These are phyloP conservation scores for Calonectria honghensis DNA, from an alignment of 2,329 filamentous ascomycete genomes.

Conservation along the genomic window DNA sequence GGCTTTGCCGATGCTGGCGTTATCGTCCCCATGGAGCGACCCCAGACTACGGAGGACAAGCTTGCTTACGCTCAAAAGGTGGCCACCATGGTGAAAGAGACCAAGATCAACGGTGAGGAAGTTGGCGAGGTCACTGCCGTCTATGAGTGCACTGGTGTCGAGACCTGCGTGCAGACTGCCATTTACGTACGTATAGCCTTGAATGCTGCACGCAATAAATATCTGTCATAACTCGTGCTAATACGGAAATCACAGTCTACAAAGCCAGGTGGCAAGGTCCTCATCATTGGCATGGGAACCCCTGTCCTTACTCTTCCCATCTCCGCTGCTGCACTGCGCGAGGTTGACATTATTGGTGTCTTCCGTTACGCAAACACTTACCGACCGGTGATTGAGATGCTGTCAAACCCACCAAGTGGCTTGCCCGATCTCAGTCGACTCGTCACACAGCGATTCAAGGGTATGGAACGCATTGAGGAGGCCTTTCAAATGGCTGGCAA, in stretches of 20 bases:
- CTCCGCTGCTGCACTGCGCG: conserved; percentile 79
- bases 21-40: conserved; percentile 69
- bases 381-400: conserved; percentile 70
- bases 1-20: conserved; percentile 73
- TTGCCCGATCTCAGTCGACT: conserved; percentile 80
- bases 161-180: conserved; percentile 83
- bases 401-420: conserved; percentile 67
- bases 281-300: conserved; percentile 84
- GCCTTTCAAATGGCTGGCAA: conserved; percentile 84
- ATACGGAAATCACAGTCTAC: conserved; percentile 65
- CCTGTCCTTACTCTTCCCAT: conserved; percentile 82
- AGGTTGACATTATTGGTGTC: conserved; percentile 82
- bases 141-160: conserved; percentile 88
- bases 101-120: conserved; percentile 62
- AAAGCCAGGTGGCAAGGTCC: conserved; percentile 79
- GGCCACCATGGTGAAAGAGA: conserved; percentile 65
- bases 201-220: neutral
- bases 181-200: conserved; percentile 74
- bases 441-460: conserved; percentile 82
- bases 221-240: neutral
- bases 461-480: conserved; percentile 76
- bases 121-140: conserved; percentile 80
- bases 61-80: conserved; percentile 70
- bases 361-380: conserved; percentile 88
- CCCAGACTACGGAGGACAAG: conserved; percentile 71